Conservation (phyloP, 2,329 filamentous ascomycete species). For the Conoideocrella luteorostrata region DNA sequence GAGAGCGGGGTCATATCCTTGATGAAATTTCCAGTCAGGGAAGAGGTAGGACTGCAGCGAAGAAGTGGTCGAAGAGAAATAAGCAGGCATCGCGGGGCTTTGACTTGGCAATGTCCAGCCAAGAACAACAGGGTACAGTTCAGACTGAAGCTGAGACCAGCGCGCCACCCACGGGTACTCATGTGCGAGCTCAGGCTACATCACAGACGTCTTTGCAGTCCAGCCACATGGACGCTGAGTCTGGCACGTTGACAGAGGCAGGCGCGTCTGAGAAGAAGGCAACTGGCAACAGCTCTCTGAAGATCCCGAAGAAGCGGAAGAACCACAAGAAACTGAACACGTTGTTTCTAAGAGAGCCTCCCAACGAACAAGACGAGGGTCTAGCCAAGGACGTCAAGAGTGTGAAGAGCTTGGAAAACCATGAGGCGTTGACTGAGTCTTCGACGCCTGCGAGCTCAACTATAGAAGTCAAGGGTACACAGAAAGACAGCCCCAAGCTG, state of each 20-base stretch:
- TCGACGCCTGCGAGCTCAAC: no score
- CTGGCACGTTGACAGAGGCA: background rate
- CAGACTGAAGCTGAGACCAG: background rate
- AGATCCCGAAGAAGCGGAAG: conserved; percentile 1
- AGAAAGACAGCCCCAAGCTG: no score
- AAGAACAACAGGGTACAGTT: background rate
- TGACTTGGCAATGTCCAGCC: background rate
- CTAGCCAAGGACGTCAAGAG: background rate
- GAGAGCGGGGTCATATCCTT: background rate
- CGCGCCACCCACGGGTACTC: no score
- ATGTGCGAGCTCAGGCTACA: no score
- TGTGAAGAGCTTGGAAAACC: no score
- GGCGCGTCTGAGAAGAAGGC: background rate
- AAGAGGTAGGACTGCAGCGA: background rate
- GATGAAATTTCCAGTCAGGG: background rate
- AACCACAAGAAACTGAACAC: background rate
- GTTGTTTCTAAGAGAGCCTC: background rate
- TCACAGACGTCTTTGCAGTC: no score
- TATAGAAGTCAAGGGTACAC: no score
- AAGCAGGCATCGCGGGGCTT: background rate
- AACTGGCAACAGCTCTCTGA: background rate
- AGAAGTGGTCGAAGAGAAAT: background rate
- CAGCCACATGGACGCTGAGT: background rate
- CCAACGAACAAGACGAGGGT: background rate
- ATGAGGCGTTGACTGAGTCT: no score